Evolutionary conservation across 345 rosid species (phyloP).

Genomic region (Eucalyptus dawsonii): DNA sequence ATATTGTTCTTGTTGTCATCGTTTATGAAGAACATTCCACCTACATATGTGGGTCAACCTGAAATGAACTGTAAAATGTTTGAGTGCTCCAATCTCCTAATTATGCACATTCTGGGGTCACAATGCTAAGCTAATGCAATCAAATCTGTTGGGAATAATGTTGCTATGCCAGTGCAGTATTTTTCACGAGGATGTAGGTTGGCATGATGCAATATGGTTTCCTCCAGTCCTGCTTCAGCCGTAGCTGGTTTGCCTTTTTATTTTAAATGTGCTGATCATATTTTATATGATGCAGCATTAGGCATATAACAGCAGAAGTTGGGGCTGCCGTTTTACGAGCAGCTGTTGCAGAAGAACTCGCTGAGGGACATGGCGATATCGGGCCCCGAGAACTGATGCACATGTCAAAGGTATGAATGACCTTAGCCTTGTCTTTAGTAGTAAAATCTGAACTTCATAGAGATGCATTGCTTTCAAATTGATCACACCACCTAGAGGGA

Average conservation of each 20-base stretch:
- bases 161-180: not conserved
- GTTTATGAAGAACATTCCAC: not conserved
- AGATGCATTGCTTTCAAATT: not conserved
- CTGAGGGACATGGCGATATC: constrained; percentile 73
- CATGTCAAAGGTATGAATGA: constrained; percentile 66
- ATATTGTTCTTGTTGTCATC: not conserved
- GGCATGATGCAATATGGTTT: not conserved
- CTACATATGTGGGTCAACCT: not conserved
- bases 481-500: not conserved
- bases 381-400: constrained; percentile 58
- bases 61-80: not conserved
- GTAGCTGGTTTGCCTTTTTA: not conserved
- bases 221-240: not conserved
- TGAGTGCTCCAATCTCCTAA: not conserved
- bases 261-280: not conserved
- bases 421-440: not conserved
- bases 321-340: constrained; percentile 89
- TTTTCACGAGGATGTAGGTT: not conserved
- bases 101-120: not conserved
- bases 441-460: not conserved
- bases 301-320: constrained; percentile 86
- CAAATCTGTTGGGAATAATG: not conserved
- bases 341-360: constrained; percentile 70
- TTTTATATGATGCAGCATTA: constrained; percentile 46
- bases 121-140: not conserved